A percentile compares a stretch with the other conserved stretches of the same genome.
Evolutionary conservation across 164 flowering plant genomes (phyloP).

Genomic region (Tetrastigma voinierianum): DNA sequence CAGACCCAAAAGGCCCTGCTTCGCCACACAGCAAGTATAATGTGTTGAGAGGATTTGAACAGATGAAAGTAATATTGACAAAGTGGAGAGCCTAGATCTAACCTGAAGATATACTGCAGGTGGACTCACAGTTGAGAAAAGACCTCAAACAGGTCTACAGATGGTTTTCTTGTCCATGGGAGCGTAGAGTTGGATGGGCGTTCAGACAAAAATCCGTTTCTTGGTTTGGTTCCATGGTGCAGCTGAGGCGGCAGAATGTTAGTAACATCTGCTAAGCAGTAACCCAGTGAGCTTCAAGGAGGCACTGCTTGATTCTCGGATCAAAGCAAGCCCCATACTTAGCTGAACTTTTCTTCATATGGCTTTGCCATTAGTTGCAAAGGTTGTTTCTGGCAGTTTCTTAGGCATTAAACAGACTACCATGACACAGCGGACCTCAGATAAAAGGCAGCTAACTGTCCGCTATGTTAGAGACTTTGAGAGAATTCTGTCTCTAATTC

Average conservation of each 20-base stretch:
- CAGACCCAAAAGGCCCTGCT: slow-evolving; percentile 1
- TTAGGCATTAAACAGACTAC: background rate
- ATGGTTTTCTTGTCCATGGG: slow-evolving; percentile 8
- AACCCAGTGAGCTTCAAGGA: background rate
- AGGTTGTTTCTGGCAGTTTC: background rate
- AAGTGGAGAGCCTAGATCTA: background rate
- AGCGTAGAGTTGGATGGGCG: slow-evolving; percentile 7
- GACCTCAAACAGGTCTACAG: slow-evolving; percentile 8
- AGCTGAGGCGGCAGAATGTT: slow-evolving; percentile 9
- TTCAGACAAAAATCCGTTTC: slow-evolving; percentile 9
- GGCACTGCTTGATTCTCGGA: background rate
- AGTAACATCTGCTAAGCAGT: slow-evolving; percentile 5
- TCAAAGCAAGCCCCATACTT: slow-evolving; percentile 4
- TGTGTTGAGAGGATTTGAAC: background rate
- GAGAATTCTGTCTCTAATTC: slow-evolving; percentile 11
- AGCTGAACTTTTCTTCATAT: background rate
- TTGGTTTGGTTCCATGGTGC: slow-evolving; percentile 15
- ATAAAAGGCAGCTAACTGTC: slow-evolving; percentile 10
- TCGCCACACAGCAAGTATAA: background rate
- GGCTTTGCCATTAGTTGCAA: background rate
- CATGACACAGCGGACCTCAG: slow-evolving; percentile 16
- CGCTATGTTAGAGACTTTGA: no score
- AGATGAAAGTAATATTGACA: slow-evolving; percentile 3
- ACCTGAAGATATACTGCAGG: no score
- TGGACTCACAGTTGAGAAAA: slow-evolving; percentile 7